Percentiles rank a stretch among this genome's conserved stretches.
These are phyloP conservation scores for Vigna radiata DNA, from an alignment of 306 rosid genomes.

Conservation along the genomic window DNA sequence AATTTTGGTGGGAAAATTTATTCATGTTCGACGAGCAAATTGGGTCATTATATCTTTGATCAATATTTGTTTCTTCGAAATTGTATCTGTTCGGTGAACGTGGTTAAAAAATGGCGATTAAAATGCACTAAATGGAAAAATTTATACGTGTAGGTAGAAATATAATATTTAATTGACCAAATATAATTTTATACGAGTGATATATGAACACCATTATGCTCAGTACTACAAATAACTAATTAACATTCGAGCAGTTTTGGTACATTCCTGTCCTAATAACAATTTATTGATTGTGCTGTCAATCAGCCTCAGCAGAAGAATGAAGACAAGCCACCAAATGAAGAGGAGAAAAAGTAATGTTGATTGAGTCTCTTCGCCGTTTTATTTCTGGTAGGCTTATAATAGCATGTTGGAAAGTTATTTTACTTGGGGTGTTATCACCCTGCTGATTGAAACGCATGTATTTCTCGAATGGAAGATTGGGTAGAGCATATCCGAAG, in stretches of 20 bases:
- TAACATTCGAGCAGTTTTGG: conserved; percentile 23
- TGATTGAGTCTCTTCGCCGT: conserved; percentile 4
- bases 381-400: conserved; percentile 33
- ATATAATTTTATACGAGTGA: neutral
- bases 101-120: conserved; percentile 2
- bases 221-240: neutral
- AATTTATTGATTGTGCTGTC: conserved; percentile 39
- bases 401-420: conserved; percentile 38
- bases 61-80: neutral
- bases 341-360: conserved; percentile 64
- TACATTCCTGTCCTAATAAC: conserved; percentile 9
- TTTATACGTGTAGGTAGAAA: conserved; percentile 17
- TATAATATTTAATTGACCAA: neutral
- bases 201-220: conserved; percentile 1
- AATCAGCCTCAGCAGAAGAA: conserved; percentile 66
- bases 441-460: conserved; percentile 33
- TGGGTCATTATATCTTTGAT: neutral
- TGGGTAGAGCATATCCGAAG: conserved; percentile 32
- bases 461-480: conserved; percentile 10
- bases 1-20: conserved; percentile 5
- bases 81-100: neutral
- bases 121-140: neutral
- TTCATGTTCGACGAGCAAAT: neutral
- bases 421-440: conserved; percentile 28
- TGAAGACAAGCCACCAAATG: conserved; percentile 70